A percentile compares a stretch with the other conserved stretches of the same genome.
Conservation (phyloP, 768 basidiomycete species). For the Kwoniella bestiolae region DNA sequence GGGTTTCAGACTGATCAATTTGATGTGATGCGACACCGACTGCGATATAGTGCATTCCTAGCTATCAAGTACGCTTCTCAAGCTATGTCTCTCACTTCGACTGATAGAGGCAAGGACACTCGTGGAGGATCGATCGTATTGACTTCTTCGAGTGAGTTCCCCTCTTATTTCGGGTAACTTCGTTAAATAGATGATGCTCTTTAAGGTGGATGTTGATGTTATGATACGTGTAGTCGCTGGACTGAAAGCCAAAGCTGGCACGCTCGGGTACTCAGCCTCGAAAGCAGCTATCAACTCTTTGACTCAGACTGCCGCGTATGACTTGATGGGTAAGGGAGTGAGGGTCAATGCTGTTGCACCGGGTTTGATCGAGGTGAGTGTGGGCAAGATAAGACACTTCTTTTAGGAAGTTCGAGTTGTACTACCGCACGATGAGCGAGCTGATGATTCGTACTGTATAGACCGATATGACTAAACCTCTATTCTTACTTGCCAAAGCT, state of each 20-base stretch:
- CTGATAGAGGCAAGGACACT: conserved; percentile 69
- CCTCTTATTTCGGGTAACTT: too few species aligned
- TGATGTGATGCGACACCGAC: neutral
- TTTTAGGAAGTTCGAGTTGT: too few species aligned
- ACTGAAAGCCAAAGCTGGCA: conserved; percentile 38
- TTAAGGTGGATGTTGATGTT: neutral
- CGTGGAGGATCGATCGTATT: conserved; percentile 82
- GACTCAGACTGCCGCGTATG: conserved; percentile 78
- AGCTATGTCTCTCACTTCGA: conserved; percentile 74
- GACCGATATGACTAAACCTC: conserved; percentile 80
- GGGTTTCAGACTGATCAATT: too few species aligned
- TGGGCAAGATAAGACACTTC: neutral
- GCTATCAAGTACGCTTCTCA: conserved; percentile 82
- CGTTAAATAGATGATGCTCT: too few species aligned
- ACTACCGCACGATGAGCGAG: too few species aligned
- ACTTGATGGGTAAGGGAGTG: conserved; percentile 78
- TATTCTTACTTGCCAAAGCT: conserved; percentile 76
- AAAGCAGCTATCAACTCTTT: conserved; percentile 92
- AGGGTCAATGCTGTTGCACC: conserved; percentile 89
- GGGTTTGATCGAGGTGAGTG: conserved; percentile 73
- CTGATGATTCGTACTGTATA: too few species aligned
- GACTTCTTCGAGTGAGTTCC: conserved; percentile 77
- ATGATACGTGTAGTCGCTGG: conserved; percentile 28
- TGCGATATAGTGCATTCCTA: conserved; percentile 71
- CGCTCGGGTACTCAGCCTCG: conserved; percentile 75